phyloP scores from a whole-genome alignment of 805 yeast species.

The Wickerhamomyces silvicola region DNA sequence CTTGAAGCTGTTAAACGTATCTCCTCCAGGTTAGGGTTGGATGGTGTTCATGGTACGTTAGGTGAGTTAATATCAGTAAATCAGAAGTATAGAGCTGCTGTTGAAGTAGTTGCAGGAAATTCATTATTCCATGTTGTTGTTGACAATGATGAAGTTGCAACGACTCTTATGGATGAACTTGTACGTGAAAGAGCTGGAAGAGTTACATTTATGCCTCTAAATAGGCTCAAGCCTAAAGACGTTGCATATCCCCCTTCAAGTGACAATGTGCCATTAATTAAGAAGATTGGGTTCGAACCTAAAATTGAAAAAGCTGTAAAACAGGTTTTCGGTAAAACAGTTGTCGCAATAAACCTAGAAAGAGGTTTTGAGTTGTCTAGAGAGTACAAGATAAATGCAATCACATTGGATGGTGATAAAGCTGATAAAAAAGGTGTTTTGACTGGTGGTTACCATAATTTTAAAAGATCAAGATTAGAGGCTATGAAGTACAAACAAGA shows the following conservation, averaged over 20 bases:
- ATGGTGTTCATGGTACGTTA: slow-evolving; percentile 73
- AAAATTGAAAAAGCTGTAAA: slow-evolving; percentile 58
- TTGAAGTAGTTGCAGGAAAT: slow-evolving; percentile 85
- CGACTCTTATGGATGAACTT: slow-evolving; percentile 70
- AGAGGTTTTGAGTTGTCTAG: slow-evolving; percentile 64
- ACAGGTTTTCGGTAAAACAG: slow-evolving; percentile 76
- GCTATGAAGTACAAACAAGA: slow-evolving; percentile 50
- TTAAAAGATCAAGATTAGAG: slow-evolving; percentile 62
- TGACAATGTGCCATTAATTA: slow-evolving; percentile 67
- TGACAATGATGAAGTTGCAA: slow-evolving; percentile 79
- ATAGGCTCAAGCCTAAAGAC: slow-evolving; percentile 43
- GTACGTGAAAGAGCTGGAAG: slow-evolving; percentile 68
- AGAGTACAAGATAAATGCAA: slow-evolving; percentile 56
- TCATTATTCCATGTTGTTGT: slow-evolving; percentile 86
- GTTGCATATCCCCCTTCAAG: slow-evolving; percentile 55
- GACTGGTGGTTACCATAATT: slow-evolving; percentile 83
- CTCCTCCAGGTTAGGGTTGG: slow-evolving; percentile 49
- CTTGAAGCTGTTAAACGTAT: slow-evolving; percentile 63
- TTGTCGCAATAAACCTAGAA: slow-evolving; percentile 66
- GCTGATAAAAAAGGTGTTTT: slow-evolving; percentile 79
- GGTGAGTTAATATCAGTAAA: slow-evolving; percentile 79
- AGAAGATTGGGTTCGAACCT: slow-evolving; percentile 59
- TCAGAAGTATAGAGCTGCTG: slow-evolving; percentile 78
- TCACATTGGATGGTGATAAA: slow-evolving; percentile 89
- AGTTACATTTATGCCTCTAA: slow-evolving; percentile 86